Evolutionary conservation across 1,139 yeast species (phyloP).

Genomic region (Sugiyamaella grinbergsii): DNA sequence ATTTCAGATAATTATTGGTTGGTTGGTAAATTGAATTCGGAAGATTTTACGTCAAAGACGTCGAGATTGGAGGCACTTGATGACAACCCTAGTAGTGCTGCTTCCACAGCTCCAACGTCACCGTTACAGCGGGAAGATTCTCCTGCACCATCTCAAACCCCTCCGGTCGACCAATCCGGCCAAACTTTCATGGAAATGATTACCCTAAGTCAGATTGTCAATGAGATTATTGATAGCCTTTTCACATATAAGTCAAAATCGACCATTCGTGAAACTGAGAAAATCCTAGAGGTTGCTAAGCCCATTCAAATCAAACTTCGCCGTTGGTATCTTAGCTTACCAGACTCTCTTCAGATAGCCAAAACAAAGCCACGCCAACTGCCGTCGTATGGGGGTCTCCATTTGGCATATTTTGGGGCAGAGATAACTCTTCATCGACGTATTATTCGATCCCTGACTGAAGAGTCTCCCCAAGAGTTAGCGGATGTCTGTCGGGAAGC

Average conservation of each 20-base stretch:
- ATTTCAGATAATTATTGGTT: conserved; percentile 40
- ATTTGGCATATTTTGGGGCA: conserved; percentile 82
- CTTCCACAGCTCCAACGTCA: conserved; percentile 45
- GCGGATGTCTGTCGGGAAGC: conserved; percentile 78
- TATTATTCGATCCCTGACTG: conserved; percentile 57
- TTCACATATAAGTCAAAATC: conserved; percentile 69
- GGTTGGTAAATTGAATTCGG: conserved; percentile 37
- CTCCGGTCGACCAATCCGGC: conserved; percentile 44
- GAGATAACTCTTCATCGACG: conserved; percentile 83
- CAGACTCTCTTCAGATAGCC: conserved; percentile 56
- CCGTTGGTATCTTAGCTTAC: conserved; percentile 83
- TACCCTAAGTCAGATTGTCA: conserved; percentile 65
- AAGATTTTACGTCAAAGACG: conserved; percentile 34
- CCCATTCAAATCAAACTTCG: conserved; percentile 79
- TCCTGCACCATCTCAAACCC: conserved; percentile 3
- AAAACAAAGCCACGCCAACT: conserved; percentile 31
- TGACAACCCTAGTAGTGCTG: conserved; percentile 45
- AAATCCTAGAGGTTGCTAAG: conserved; percentile 72
- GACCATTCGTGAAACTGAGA: conserved; percentile 58
- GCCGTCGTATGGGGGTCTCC: conserved; percentile 69
- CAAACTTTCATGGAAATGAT: conserved; percentile 69
- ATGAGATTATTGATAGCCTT: conserved; percentile 69
- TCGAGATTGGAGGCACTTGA: conserved; percentile 4
- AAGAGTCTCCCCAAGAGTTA: conserved; percentile 63
- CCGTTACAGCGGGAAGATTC: conserved; percentile 44